phyloP scores from a whole-genome alignment of 352 stramenopile genomes.

The Globisporangium cylindrosporum region DNA sequence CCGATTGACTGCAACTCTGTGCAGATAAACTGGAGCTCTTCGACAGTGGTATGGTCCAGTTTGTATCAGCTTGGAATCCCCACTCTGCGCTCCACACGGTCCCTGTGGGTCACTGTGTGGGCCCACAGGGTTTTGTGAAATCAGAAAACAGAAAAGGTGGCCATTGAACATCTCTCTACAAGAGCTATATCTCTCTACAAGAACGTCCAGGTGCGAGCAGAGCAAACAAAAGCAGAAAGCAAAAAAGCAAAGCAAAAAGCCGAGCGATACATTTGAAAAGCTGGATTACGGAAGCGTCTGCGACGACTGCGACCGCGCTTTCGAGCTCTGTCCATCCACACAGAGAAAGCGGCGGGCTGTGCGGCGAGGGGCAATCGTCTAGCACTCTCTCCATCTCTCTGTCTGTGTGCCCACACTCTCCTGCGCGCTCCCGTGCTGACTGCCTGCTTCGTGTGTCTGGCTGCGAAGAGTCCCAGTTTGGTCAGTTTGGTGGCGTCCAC shows the following conservation, averaged over 20 bases:
- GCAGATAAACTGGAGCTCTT: not conserved
- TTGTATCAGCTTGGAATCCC: not conserved
- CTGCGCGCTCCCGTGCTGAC: not conserved
- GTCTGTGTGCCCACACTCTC: not conserved
- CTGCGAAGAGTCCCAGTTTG: not conserved
- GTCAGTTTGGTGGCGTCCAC: not conserved
- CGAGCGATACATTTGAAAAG: not conserved
- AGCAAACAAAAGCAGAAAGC: not conserved
- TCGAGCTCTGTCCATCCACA: not conserved
- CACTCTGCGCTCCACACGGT: not conserved
- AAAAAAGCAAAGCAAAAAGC: not conserved
- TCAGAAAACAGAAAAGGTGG: not conserved
- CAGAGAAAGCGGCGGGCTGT: not conserved
- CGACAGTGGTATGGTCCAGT: not conserved
- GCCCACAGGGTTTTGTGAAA: not conserved
- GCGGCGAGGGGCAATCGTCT: not conserved
- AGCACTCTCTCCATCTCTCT: not conserved
- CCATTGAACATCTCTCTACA: not conserved
- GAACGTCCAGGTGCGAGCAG: not conserved
- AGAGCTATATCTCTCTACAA: not conserved
- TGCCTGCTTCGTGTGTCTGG: not conserved
- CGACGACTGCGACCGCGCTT: not conserved
- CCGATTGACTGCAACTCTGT: not conserved
- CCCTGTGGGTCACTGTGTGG: constrained; percentile 1
- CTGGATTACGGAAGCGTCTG: not conserved